A percentile compares a stretch with the other conserved stretches of the same genome.
Evolutionary conservation across 768 basidiomycete genomes (phyloP).

Genomic region (Phylloporus sp.): DNA sequence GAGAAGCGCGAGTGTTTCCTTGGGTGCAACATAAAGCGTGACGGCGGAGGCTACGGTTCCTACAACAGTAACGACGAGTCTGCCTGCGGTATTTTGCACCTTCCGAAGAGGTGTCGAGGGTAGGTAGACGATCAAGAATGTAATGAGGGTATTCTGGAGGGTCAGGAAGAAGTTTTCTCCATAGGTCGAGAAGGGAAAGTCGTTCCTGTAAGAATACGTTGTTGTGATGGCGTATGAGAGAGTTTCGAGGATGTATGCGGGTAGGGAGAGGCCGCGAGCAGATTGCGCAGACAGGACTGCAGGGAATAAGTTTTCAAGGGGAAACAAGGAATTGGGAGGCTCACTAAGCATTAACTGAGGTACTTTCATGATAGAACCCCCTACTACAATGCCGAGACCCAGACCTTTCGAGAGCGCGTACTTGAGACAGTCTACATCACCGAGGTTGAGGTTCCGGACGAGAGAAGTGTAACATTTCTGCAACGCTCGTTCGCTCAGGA

Average conservation of each 20-base stretch:
- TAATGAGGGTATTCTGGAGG: slow-evolving; percentile 84
- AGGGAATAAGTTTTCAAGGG: neutral
- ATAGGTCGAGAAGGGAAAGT: slow-evolving; percentile 95
- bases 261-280: slow-evolving; percentile 82
- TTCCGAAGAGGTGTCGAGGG: slow-evolving; percentile 32
- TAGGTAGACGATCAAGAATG: slow-evolving; percentile 78
- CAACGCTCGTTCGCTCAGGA: neutral
- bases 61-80: slow-evolving; percentile 30
- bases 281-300: slow-evolving; percentile 69
- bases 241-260: slow-evolving; percentile 89
- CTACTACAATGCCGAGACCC: slow-evolving; percentile 88
- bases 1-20: slow-evolving; percentile 55
- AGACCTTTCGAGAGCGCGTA: slow-evolving; percentile 90
- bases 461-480: slow-evolving; percentile 90
- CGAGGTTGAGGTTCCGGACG: slow-evolving; percentile 78
- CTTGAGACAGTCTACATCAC: slow-evolving; percentile 81
- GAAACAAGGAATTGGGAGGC: slow-evolving; percentile 20
- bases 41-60: slow-evolving; percentile 34
- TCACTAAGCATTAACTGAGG: slow-evolving; percentile 86
- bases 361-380: slow-evolving; percentile 93
- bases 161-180: slow-evolving; percentile 96
- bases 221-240: slow-evolving; percentile 86
- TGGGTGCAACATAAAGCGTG: slow-evolving; percentile 47
- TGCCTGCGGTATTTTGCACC: slow-evolving; percentile 26
- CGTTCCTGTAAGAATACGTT: slow-evolving; percentile 78